These are phyloP conservation scores for Lentinula guzmanii DNA, from an alignment of 768 basidiomycete species.

Conservation along the genomic window DNA sequence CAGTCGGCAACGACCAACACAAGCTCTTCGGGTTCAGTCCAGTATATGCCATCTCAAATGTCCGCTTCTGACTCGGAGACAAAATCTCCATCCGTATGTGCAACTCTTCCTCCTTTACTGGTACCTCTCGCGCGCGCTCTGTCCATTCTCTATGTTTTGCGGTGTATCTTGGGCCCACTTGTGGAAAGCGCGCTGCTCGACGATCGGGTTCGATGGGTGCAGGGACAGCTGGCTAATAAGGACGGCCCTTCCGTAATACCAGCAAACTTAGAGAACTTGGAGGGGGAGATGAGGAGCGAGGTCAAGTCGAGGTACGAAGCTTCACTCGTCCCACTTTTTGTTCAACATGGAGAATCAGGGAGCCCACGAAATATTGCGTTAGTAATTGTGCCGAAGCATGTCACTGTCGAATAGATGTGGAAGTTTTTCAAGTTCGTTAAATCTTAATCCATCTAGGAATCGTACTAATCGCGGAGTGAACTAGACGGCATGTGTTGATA, in stretches of 20 bases:
- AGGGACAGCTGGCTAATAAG: conserved; percentile 24
- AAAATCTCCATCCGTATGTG: not conserved
- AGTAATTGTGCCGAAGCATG: conserved; percentile 28
- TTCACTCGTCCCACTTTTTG: conserved; percentile 49
- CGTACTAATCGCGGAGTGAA: too few relatives aligned
- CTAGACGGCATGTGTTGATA: too few relatives aligned
- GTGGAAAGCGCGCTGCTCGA: conserved; percentile 61
- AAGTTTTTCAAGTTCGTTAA: too few relatives aligned
- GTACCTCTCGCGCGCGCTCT: conserved; percentile 17
- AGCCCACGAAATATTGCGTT: conserved; percentile 71
- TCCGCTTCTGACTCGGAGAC: not conserved
- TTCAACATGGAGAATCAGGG: conserved; percentile 49
- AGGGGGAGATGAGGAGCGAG: not conserved
- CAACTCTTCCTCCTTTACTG: not conserved
- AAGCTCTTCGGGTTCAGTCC: not conserved
- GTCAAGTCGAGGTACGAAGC: not conserved
- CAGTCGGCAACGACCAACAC: not conserved
- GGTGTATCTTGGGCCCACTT: conserved; percentile 64
- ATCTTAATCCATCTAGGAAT: too few relatives aligned
- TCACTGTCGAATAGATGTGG: not conserved
- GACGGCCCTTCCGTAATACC: not conserved
- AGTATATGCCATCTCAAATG: not conserved
- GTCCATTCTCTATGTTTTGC: conserved; percentile 55
- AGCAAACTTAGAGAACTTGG: not conserved
- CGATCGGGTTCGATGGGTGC: conserved; percentile 58